Base-by-base conservation (phyloP, 1,284 basidiomycete genomes). In the Trichosporon sp. region DNA sequence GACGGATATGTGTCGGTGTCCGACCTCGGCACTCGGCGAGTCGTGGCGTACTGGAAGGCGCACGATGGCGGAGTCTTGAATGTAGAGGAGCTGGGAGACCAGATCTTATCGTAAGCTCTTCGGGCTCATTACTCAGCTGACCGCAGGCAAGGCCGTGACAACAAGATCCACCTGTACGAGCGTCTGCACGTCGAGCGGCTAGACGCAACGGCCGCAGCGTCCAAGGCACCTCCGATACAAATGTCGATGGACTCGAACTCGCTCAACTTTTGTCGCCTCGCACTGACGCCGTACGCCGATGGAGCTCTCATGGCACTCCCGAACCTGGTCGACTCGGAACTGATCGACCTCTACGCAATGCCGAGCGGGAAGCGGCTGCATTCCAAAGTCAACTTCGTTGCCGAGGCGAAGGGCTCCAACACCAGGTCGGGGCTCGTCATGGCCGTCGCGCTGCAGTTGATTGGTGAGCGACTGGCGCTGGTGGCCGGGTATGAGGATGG, bases 231-330 rank as follows among this genome's bases (percentile, higher is more conserved):
- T 3, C 67, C 74, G 6, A 74, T 90, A 6, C 72, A 79, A 2
- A 87, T 86, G 69, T 88, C 88, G 0, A 81, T 95, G 77, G 89
- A 91, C 71, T 87, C 92, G 64, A 96, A 95, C 75, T 86, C 92
- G 2, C 83, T 95, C 67, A 95, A 95, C 76, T 95, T 90, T 74
- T 95, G 92, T 78, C 86, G 88, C 1, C 93, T 95, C 75, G 85
- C 87, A 4, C 73, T 89, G 0, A 71, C 85, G 31, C 74, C 36
- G 2, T 27, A 44, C 32, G 34, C 61, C 11, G 65, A 62, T 56
- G 65, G 80, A 40, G 87, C 86, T 0, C 76, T 91, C 56, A 76
- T 95, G 46, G 91, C 89, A 0, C 80, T 95, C 10, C 92, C 92
- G 0, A 93, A 94, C 74, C 83, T 95, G 8, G 84, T 92, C 19